Evolutionary conservation across 2,329 filamentous ascomycete species (phyloP), one percentile per base, ranked within the genome.

Genomic region (Fusarium sp.): DNA sequence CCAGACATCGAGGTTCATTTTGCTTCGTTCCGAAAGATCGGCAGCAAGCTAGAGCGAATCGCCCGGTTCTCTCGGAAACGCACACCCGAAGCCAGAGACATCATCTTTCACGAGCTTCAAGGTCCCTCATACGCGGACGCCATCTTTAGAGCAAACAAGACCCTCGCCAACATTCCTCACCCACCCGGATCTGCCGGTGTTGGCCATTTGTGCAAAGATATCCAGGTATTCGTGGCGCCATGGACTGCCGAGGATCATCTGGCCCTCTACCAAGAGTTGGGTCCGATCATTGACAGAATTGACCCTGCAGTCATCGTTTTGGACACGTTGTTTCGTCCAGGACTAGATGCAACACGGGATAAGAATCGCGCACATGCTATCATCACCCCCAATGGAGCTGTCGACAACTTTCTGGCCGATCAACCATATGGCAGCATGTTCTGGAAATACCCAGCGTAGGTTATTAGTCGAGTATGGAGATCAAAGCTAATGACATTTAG

Each of bases 381-480:
- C 1, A 68, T 86, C 16, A 82, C 82, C 27, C 84, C 85, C 3
- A 86, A 85, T 61, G 77, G 75, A 1, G 81, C 83, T 0, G 47
- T 76, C 16, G 71, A 73, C 0, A 67, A 66, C 44, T 72, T 74
- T 5, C 9, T 72, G 1, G 71, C 43, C 0, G 43, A 61, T 2
- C 72, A 74, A 8, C 66, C 72, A 0, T n/a, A 59, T 4, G 58
- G 64, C 5, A 46, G 34, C n/a, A 72, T 66, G 48, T 41, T 74
- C 34, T 74, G 71, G 72, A 74, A 74, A 41, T 74, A 69, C 15
- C 72, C 71, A 5, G 60, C 72, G 68, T 73, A 30, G 56, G 71
- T 34, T 10, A 2, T 34, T 6, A 6, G 1, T 36, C 28, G 9
- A 11, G 12, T 16, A 6, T 31, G 4, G 7, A 1, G 27, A 7